These are phyloP conservation scores for Sarcomyxa edulis DNA, from an alignment of 768 basidiomycete genomes.

Conservation along the genomic window DNA sequence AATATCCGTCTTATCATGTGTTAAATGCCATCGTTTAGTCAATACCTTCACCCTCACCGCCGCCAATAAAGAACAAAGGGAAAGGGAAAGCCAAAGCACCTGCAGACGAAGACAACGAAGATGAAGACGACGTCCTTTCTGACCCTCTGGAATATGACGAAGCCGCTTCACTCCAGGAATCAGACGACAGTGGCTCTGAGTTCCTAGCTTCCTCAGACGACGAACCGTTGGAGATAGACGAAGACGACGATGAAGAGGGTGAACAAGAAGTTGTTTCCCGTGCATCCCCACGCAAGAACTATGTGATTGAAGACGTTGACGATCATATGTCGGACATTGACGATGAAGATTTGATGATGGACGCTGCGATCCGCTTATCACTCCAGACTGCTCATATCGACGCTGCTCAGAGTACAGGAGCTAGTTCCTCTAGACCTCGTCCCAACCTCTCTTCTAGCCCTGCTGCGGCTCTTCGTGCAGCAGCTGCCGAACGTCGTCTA, in stretches of 20 bases:
- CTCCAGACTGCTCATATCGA: constrained; percentile 26
- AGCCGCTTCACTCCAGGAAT: constrained; percentile 36
- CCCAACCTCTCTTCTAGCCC: constrained; percentile 29
- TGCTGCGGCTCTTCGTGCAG: constrained; percentile 38
- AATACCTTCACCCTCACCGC: constrained; percentile 3
- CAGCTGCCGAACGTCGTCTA: constrained; percentile 51
- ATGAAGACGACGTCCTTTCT: constrained; percentile 33
- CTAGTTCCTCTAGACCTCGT: constrained; percentile 31
- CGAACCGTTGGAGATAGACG: constrained; percentile 15
- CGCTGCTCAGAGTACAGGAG: constrained; percentile 20
- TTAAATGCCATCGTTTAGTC: constrained; percentile 8
- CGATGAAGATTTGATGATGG: constrained; percentile 50
- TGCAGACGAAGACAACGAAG: constrained; percentile 23
- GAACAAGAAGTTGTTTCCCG: not conserved
- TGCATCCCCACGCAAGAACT: constrained; percentile 15
- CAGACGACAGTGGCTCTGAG: constrained; percentile 56
- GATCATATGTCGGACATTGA: constrained; percentile 23
- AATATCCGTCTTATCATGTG: not conserved
- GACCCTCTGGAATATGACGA: constrained; percentile 38
- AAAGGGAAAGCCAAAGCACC: constrained; percentile 30
- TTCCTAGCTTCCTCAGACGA: constrained; percentile 36
- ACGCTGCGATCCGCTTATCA: constrained; percentile 53
- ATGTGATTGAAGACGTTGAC: constrained; percentile 23
- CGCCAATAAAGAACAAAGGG: constrained; percentile 20
- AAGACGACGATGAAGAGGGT: constrained; percentile 12